Percentiles rank a stretch among this genome's conserved stretches.
Evolutionary conservation across 768 basidiomycete genomes (phyloP).

Genomic region (Roridomyces roridus): DNA sequence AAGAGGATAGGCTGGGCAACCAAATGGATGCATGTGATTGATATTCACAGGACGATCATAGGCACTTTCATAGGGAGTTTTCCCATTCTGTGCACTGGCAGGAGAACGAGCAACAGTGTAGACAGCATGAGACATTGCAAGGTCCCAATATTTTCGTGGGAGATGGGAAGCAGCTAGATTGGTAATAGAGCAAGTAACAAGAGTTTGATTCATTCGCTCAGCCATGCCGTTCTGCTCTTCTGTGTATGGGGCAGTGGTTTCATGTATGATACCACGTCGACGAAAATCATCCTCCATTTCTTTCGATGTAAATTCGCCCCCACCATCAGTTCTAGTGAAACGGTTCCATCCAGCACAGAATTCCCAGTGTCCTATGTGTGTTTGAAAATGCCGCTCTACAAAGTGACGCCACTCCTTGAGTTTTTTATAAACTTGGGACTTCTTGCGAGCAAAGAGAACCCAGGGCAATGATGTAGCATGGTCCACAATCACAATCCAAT

Average conservation of each 20-base stretch:
- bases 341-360: neutral
- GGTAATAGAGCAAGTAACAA: constrained; percentile 16
- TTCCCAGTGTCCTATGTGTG: constrained; percentile 1
- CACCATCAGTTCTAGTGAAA: constrained; percentile 23
- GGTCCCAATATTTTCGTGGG: constrained; percentile 16
- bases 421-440: neutral
- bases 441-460: neutral
- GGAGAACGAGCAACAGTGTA: constrained; percentile 20
- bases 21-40: constrained; percentile 23
- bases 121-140: constrained; percentile 8
- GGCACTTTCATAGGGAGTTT: constrained; percentile 6
- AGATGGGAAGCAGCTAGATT: constrained; percentile 16
- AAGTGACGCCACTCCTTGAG: neutral
- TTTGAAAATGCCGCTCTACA: neutral
- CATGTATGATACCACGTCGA: constrained; percentile 21
- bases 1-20: constrained; percentile 28
- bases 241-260: constrained; percentile 28
- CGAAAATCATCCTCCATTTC: constrained; percentile 20
- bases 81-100: neutral
- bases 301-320: constrained; percentile 26
- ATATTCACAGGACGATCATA: constrained; percentile 7
- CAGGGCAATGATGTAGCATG: constrained; percentile 5
- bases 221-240: constrained; percentile 33
- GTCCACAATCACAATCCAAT: constrained; percentile 25
- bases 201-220: constrained; percentile 25